These are phyloP conservation scores for Chaetothyriales sp. DNA, from an alignment of 2,329 filamentous ascomycete genomes.

Conservation along the genomic window DNA sequence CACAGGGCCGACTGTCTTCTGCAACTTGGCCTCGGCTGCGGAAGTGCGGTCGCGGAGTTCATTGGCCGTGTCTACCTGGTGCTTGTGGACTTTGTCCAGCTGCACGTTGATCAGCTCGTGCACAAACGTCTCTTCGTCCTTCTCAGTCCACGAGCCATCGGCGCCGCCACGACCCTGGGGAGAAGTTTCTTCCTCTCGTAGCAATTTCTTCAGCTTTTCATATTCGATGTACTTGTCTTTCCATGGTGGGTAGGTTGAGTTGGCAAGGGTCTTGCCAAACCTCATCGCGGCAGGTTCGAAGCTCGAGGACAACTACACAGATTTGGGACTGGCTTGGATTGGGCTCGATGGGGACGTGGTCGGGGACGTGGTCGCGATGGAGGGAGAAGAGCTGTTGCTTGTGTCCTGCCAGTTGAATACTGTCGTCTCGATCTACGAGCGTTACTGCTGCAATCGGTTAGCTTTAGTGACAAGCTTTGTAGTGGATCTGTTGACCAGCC, in stretches of 20 bases:
- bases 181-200: slow-evolving; percentile 57
- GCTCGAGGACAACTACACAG: background rate
- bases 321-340: background rate
- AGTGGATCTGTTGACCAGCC: too few relatives aligned
- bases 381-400: background rate
- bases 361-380: background rate
- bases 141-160: slow-evolving; percentile 64
- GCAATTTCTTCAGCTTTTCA: slow-evolving; percentile 71
- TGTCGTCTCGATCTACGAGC: background rate
- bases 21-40: slow-evolving; percentile 50
- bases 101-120: slow-evolving; percentile 90
- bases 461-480: too few relatives aligned
- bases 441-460: background rate
- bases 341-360: background rate
- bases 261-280: slow-evolving; percentile 77
- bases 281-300: slow-evolving; percentile 45
- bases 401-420: background rate
- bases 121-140: slow-evolving; percentile 85
- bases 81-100: slow-evolving; percentile 83
- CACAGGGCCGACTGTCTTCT: slow-evolving; percentile 31
- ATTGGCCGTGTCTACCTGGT: slow-evolving; percentile 69
- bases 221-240: slow-evolving; percentile 93
- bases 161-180: slow-evolving; percentile 35
- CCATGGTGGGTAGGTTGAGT: slow-evolving; percentile 73
- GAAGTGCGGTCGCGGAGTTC: slow-evolving; percentile 67